Percentiles rank a stretch among this genome's conserved stretches.
These are phyloP conservation scores for Backusella macrospora DNA, from an alignment of 192 early-diverging fungal species.

Conservation along the genomic window DNA sequence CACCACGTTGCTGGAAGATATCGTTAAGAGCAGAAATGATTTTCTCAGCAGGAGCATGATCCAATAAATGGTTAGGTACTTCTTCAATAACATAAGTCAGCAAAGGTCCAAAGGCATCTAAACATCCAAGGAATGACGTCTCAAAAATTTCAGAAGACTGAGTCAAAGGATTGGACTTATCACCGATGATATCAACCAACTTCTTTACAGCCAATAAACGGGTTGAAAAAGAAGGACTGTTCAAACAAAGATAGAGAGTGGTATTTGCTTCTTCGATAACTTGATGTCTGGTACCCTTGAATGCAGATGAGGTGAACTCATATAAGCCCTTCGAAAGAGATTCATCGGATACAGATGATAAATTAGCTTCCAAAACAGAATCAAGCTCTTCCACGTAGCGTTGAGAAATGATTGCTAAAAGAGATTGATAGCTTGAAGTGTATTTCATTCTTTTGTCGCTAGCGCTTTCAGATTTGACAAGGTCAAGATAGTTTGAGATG, in stretches of 20 bases:
- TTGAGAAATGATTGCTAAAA: conserved; percentile 42
- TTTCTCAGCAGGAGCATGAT: conserved; percentile 29
- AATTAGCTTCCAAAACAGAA: conserved; percentile 41
- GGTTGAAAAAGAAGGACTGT: conserved; percentile 69
- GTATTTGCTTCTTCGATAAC: conserved; percentile 71
- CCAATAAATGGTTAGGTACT: conserved; percentile 42
- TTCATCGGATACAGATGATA: conserved; percentile 35
- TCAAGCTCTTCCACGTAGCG: conserved; percentile 50
- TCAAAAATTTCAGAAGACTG: conserved; percentile 34
- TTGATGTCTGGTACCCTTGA: conserved; percentile 63
- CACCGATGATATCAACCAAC: conserved; percentile 56
- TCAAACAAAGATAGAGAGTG: conserved; percentile 80
- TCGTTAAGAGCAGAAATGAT: conserved; percentile 1
- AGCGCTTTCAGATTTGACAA: conserved; percentile 2
- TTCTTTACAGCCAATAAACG: conserved; percentile 73
- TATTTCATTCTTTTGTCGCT: conserved; percentile 28
- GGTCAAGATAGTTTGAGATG: conserved; percentile 41
- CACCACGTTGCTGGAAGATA: conserved; percentile 21
- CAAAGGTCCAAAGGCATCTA: conserved; percentile 37
- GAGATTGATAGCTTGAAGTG: conserved; percentile 31
- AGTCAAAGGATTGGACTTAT: conserved; percentile 34
- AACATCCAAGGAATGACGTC: conserved; percentile 41
- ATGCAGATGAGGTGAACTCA: conserved; percentile 54
- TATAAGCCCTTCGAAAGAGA: conserved; percentile 48
- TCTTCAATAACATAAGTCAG: conserved; percentile 39